Evolutionary conservation across 257 asterid genomes (phyloP), one percentile per base, ranked within the genome.

Genomic region (Nicotiana paniculata): DNA sequence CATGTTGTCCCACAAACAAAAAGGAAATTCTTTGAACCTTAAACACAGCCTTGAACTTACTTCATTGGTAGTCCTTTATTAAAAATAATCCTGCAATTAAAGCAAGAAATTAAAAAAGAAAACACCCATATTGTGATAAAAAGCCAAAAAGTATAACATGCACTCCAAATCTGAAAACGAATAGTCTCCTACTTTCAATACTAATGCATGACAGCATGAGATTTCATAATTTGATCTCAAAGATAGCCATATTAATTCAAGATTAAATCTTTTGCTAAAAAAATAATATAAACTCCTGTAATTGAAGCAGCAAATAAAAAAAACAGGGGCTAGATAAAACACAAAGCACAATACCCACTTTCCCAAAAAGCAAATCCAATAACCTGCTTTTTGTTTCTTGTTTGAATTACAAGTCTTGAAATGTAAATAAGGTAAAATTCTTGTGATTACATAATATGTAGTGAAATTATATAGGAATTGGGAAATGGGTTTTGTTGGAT

Each of bases 1-100:
- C 70, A 89, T 94, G 90, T 88, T 87, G 75, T 54, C 61, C n/a
- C 46, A 43, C 75, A 43, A 77, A 84, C 57, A 69, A 53, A 80
- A 65, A n/a, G 28, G 74, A 83, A 75, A 33, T 21, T 48, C 39
- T 48, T 74, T 48, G 62, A 74, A 28, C 85, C 85, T 82, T 66
- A 43, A 62, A 37, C 3, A 33, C 33, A 77, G 82, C 80, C 83
- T 86, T 80, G 74, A 81, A 88, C 82, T 70, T 80, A 85, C 87
- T 84, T 66, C 85, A 85, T 74, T 57, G 13, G 18, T 58, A 72
- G 37, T 82, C 88, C 89, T 63, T 58, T 15, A 26, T 21, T 0
- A 37, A 69, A 2, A 33, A 26, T 51, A 53, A 10, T 53, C 18
- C 79, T 75, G 79, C 43, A 51, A 75, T 74, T 75, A 61, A 28